Base-by-base conservation (phyloP, 257 asterid species). In the Phtheirospermum japonicum region DNA sequence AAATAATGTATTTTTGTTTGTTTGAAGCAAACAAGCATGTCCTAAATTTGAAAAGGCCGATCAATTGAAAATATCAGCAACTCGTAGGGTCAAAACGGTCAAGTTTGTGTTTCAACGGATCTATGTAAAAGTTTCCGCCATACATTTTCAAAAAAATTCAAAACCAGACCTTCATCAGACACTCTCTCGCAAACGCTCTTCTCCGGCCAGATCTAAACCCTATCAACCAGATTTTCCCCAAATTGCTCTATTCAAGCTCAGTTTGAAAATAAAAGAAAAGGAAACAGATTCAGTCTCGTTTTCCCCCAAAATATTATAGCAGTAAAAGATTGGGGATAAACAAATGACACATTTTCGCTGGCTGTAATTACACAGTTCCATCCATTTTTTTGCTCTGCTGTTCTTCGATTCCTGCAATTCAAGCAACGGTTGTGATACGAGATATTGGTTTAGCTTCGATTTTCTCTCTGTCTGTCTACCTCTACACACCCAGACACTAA, bases 351-450 rank as follows among this genome's bases (percentile, higher is more conserved):
- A 14, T 20, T 57, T 46, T 57, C 55, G 12, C 70, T 63, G 46
- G 28, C 57, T 45, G 48, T 9, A 43, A 57, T 30, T 63, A 10
- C 19, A 63, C 61, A 63, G 13, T 9, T 19, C 36, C 36, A 32
- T 33, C 45, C 31, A 1, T 31, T 19, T 17, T 48, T 48, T 57
- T 32, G 49, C 23, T 65, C 39, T 53, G 46, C 7, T 55, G 53
- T 37, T 49, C 65, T 68, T 59, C 45, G 76, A 63, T 84, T 73
- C 57, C 88, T 82, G 82, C 78, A 73, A 66, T 73, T 73, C 75
- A 85, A 80, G 87, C 89, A 80, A 74, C 82, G 78, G 80, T 4
- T 50, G 34, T 23, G 28, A 23, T 23, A 23, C 28, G 1, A 23
- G 3, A 23, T 23, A 23, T 3, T 23, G 28, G 28, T 23, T 23